These are phyloP conservation scores for Ceratocystiopsis sp. DNA, from an alignment of 2,329 filamentous ascomycete genomes.

Conservation along the genomic window DNA sequence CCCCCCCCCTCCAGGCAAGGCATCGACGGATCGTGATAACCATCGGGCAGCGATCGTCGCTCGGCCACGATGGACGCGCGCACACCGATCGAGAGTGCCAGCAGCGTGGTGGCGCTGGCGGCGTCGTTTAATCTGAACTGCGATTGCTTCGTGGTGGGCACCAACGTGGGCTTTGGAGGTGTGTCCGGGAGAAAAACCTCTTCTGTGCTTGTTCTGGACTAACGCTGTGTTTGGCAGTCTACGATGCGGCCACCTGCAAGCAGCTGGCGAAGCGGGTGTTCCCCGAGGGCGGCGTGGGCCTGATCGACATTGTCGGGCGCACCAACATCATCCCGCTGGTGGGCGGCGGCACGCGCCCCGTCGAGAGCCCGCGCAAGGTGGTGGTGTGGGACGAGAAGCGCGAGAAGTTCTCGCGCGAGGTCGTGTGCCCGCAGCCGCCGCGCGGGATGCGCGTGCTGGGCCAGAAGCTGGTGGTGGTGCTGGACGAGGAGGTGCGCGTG, in stretches of 20 bases:
- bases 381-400: slow-evolving; percentile 86
- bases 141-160: slow-evolving; percentile 72
- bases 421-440: slow-evolving; percentile 67
- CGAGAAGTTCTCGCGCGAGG: slow-evolving; percentile 52
- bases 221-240: slow-evolving; percentile 30
- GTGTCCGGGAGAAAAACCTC: not conserved
- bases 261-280: slow-evolving; percentile 51
- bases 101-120: slow-evolving; percentile 60
- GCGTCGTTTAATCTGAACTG: slow-evolving; percentile 72
- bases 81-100: slow-evolving; percentile 63
- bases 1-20: too few relatives aligned
- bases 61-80: slow-evolving; percentile 63
- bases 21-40: too few relatives aligned
- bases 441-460: slow-evolving; percentile 63
- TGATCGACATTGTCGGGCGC: slow-evolving; percentile 73
- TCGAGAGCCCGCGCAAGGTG: slow-evolving; percentile 76
- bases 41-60: too few relatives aligned
- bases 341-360: slow-evolving; percentile 70
- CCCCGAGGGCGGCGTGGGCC: slow-evolving; percentile 57
- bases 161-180: slow-evolving; percentile 9
- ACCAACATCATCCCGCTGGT: slow-evolving; percentile 81
- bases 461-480: slow-evolving; percentile 60
- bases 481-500: slow-evolving; percentile 66
- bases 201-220: too few relatives aligned
- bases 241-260: slow-evolving; percentile 55